Evolutionary conservation across 345 rosid genomes (phyloP), one percentile per base, ranked within the genome.

Genomic region (Geranium brycei): DNA sequence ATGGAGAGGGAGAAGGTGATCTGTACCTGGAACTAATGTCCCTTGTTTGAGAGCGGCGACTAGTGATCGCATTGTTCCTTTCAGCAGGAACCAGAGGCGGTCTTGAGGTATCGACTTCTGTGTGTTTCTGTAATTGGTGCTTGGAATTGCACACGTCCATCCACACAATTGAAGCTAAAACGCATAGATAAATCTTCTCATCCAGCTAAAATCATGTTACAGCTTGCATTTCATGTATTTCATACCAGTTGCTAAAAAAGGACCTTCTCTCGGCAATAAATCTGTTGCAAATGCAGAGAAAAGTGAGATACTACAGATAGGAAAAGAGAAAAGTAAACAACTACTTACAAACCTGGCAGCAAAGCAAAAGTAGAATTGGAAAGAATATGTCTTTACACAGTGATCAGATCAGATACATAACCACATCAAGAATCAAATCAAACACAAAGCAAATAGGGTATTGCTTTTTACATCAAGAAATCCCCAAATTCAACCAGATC

Each of bases 11-110:
- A 47, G 91, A 63, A 0, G 97, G 87, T 57, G 92, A 91, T 77
- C 85, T 88, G 77, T 87, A 87, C 84, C 97, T 87, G 64, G 97
- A 87, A 78, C 79, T 73, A 70, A 87, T 77, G 62, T 87, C 97
- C 55, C 79, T 73, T 59, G 82, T 81, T 59, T 78, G 86, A 73
- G 81, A 82, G 68, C 91, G 88, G 62, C 82, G 87, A 56, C 71
- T 64, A 15, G 72, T 14, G 58, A 70, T 68, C 47, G 81, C 77
- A 78, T 90, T 83, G 84, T 84, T 91, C 80, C 82, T 87, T 56
- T 85, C 93, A 8, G 95, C 80, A 58, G 83, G 83, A 80, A 78
- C 72, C 77, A 87, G 73, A 12, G 87, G 91, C 56, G 67, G 81
- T 69, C 95, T 88, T 64, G 80, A 31, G 35, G 78, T 72, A 78